Evolutionary conservation across 176 grass and related monocot genomes (phyloP), one percentile per base, ranked within the genome.

Genomic region (Areca catechu): DNA sequence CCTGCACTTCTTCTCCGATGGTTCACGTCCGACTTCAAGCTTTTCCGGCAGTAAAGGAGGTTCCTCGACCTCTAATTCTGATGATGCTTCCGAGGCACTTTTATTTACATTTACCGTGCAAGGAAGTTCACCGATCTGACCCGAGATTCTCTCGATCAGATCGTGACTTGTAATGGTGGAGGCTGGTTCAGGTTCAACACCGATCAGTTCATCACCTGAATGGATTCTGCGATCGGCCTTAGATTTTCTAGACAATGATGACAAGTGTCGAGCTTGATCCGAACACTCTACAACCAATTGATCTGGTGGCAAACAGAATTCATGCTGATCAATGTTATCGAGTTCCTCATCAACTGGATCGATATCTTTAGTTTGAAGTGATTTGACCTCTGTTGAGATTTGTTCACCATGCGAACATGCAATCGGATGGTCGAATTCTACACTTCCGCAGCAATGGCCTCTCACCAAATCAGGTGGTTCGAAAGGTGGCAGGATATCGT

Each of bases 401-500:
- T 43, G 34, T 43, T 66, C 49, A n/a, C 51, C 14, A 62, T 81
- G 67, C 65, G 63, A 54, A 14, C 22, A 23, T 4, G 2, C 4
- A 9, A 66, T 16, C 6, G 17, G 16, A 34, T 51, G 43, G 2
- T 18, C 5, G 22, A 23, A 4, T 49, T 53, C 50, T 15, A 27
- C 18, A 15, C 9, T n/a, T 15, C 20, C 15, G 1, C 22, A 15
- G 27, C 47, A 34, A 2, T 5, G 63, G 20, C 16, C 49, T 66
- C 49, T 66, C 23, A 66, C 63, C 63, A 34, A 54, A 28, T 25
- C 22, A 10, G 71, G 71, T 18, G 22, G 37, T n/a, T 65, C 57
- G 34, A 76, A 76, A 61, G 63, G 34, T 51, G 74, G 74, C 53
- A 77, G 29, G 29, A 69, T 9, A 49, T 77, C 48, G 22, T 57